phyloP scores from a whole-genome alignment of 768 basidiomycete species.

The Mycena pura region DNA sequence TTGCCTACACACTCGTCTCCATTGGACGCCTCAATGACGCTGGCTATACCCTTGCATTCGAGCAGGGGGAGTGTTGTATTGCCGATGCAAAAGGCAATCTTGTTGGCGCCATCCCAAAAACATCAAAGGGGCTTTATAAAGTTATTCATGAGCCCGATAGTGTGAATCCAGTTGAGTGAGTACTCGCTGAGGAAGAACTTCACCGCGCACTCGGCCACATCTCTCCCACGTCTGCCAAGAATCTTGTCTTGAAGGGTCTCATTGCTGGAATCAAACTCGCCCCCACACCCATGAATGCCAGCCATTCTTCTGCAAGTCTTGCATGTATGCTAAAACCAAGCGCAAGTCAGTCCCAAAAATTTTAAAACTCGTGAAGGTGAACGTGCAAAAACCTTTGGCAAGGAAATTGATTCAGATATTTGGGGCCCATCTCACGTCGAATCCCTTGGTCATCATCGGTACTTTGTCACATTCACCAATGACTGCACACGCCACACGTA shows the following conservation, averaged over 20 bases:
- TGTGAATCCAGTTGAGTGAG: slow-evolving; percentile 20
- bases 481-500: slow-evolving; percentile 36
- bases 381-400: slow-evolving; percentile 37
- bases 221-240: slow-evolving; percentile 26
- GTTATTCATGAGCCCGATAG: slow-evolving; percentile 29
- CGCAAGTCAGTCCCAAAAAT: slow-evolving; percentile 40
- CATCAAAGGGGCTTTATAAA: slow-evolving; percentile 32
- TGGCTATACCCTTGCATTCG: slow-evolving; percentile 18
- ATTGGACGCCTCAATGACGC: slow-evolving; percentile 27
- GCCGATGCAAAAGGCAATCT: slow-evolving; percentile 20
- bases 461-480: slow-evolving; percentile 48
- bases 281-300: slow-evolving; percentile 4
- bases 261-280: slow-evolving; percentile 40
- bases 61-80: slow-evolving; percentile 36
- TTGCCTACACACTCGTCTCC: slow-evolving; percentile 28
- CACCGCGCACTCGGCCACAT: slow-evolving; percentile 46
- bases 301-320: slow-evolving; percentile 47
- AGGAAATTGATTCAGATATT: slow-evolving; percentile 46
- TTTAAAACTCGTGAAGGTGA: slow-evolving; percentile 36
- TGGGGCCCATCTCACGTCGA: slow-evolving; percentile 50
- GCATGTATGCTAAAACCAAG: slow-evolving; percentile 50
- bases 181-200: slow-evolving; percentile 35
- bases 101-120: slow-evolving; percentile 33
- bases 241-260: slow-evolving; percentile 35
- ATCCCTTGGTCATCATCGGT: slow-evolving; percentile 33